Base-by-base conservation (phyloP, 139 green algal genomes). In the Micromonas pusilla region DNA sequence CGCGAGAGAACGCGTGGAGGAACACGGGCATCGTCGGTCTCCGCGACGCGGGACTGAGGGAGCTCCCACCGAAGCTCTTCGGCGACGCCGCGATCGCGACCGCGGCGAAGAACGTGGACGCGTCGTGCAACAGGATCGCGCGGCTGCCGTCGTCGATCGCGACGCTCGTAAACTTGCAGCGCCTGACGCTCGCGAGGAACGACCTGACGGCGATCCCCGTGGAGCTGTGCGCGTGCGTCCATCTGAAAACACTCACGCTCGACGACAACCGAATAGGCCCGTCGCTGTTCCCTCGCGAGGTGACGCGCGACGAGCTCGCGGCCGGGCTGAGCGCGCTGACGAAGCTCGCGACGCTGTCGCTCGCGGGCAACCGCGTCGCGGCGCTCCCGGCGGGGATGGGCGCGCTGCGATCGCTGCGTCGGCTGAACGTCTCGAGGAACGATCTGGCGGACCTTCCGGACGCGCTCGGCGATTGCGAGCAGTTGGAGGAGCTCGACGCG, bases 11-110 rank as follows among this genome's bases (percentile, higher is more conserved):
- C 25, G 30, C 21, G 20, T 75, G 68, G 68, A 60, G 31, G 28
- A 39, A 34, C 3, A 75, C 68, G 34, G 68, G 68, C 23, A 65
- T 75, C 37, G 68, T 75, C 1, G n/a, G 34, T 4, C 68, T 75
- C 1, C 36, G 68, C 21, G 68, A 75, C 38, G n/a, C 20, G 23
- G 25, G n/a, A 3, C 25, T 63, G 6, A 33, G 21, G 25, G 20
- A 31, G 3, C 1, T 75, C 2, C 68, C 68, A 5, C 19, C 3
- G 37, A 62, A 75, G 2, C 0, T 64, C 1, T 63, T 75, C 36
- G 1, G 13, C 6, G 37, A 5, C 23, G 68, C 60, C 2, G 37
- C 1, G 19, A 57, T 63, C 21, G 1, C 9, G 30, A 64, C 1
- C 2, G n/a, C n/a, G 0, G 36, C 53, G 30, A 26, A 30, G 13